These are phyloP conservation scores for Ogataea nitratoaversa DNA, from an alignment of 805 yeast genomes.

Conservation along the genomic window DNA sequence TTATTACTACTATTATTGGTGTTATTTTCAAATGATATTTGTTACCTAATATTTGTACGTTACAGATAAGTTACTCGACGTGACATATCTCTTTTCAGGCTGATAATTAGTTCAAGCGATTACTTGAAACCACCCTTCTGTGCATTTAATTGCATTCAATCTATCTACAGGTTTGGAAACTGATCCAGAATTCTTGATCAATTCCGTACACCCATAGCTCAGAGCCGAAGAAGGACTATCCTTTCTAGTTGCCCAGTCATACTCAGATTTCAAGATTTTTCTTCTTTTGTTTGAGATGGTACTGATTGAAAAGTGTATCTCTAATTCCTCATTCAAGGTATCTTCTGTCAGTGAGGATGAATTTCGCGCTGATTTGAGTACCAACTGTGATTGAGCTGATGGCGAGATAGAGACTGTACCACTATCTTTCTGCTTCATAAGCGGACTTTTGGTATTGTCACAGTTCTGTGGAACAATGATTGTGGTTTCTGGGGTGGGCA, in stretches of 20 bases:
- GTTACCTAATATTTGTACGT: too few relatives aligned
- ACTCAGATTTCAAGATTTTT: conserved; percentile 1
- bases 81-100: too few relatives aligned
- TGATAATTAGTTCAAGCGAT: too few relatives aligned
- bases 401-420: too few relatives aligned
- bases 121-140: not conserved
- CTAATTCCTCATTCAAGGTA: not conserved
- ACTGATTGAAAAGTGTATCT: not conserved
- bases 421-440: too few relatives aligned
- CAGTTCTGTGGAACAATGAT: not conserved
- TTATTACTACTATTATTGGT: too few relatives aligned
- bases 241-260: conserved; percentile 2
- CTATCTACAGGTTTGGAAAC: not conserved
- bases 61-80: too few relatives aligned
- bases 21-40: too few relatives aligned
- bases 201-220: not conserved
- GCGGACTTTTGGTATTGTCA: too few relatives aligned
- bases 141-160: not conserved
- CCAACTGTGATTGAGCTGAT: not conserved
- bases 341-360: not conserved
- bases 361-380: not conserved
- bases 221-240: not conserved
- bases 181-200: not conserved
- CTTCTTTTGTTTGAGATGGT: not conserved
- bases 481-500: conserved; percentile 7